phyloP scores from a whole-genome alignment of 1,139 yeast genomes.

The Protomyces macrosporus region DNA sequence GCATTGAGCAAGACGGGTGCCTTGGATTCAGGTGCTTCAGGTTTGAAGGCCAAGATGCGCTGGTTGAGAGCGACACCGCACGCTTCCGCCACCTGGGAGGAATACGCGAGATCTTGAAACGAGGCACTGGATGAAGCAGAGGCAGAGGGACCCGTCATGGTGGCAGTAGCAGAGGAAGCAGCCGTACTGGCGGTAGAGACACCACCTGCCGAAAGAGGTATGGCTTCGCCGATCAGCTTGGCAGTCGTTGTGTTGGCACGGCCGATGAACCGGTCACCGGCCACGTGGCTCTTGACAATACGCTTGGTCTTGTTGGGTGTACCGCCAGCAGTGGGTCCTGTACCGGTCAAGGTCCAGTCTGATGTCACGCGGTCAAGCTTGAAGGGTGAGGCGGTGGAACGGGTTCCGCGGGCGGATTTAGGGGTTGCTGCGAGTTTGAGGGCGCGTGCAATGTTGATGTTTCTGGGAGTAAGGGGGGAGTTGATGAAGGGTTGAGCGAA shows the following conservation, averaged over 20 bases:
- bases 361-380: slow-evolving; percentile 42
- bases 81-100: slow-evolving; percentile 86
- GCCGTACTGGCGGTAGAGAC: slow-evolving; percentile 34
- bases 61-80: slow-evolving; percentile 85
- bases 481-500: neutral
- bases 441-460: slow-evolving; percentile 17
- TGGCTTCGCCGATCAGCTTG: slow-evolving; percentile 40
- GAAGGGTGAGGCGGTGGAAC: slow-evolving; percentile 5
- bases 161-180: slow-evolving; percentile 32
- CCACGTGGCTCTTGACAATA: slow-evolving; percentile 30
- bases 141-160: neutral
- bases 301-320: slow-evolving; percentile 27
- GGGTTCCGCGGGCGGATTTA: slow-evolving; percentile 1
- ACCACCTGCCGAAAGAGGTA: slow-evolving; percentile 36
- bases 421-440: slow-evolving; percentile 16
- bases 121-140: slow-evolving; percentile 32
- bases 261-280: slow-evolving; percentile 28
- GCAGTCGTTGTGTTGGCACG: slow-evolving; percentile 34
- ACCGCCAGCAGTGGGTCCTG: slow-evolving; percentile 28
- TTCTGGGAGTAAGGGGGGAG: slow-evolving; percentile 21
- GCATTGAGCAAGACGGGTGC: slow-evolving; percentile 51
- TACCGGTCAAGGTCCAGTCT: slow-evolving; percentile 37
- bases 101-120: slow-evolving; percentile 44
- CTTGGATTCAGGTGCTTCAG: slow-evolving; percentile 71
- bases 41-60: slow-evolving; percentile 80